These are phyloP conservation scores for Omphalea diandra DNA, from an alignment of 441 rosid species.

Conservation along the genomic window DNA sequence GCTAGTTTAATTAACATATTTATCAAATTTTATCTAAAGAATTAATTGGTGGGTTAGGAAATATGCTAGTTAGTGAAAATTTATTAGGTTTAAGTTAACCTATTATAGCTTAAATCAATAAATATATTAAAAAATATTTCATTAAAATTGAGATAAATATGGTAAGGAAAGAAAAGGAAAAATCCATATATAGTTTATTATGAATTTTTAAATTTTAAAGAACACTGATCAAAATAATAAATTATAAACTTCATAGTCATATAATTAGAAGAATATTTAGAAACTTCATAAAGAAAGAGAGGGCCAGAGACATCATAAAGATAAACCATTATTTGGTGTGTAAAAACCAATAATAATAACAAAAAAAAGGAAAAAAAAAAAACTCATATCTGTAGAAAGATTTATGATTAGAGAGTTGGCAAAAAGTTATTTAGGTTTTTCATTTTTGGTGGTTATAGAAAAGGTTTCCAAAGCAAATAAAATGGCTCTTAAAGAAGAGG, in stretches of 20 bases:
- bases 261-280: background rate
- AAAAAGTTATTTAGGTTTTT: constrained; percentile 29
- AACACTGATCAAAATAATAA: no score
- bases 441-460: constrained; percentile 23
- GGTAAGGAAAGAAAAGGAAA: no score
- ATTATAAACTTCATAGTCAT: background rate
- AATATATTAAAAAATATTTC: no score
- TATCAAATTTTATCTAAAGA: no score
- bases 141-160: no score
- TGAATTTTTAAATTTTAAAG: no score
- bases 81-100: no score
- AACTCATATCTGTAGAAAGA: constrained; percentile 30
- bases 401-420: constrained; percentile 29
- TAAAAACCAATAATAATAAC: constrained; percentile 9
- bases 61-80: no score
- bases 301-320: constrained; percentile 6
- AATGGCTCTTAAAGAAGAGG: constrained; percentile 19
- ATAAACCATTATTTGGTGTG: constrained; percentile 20
- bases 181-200: no score
- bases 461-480: constrained; percentile 40
- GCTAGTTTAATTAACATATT: no score
- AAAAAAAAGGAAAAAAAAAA: background rate
- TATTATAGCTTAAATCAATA: no score
- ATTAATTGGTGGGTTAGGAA: no score
- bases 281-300: background rate